These are phyloP conservation scores for Phytophthora lateralis DNA, from an alignment of 352 stramenopile genomes.

Conservation along the genomic window DNA sequence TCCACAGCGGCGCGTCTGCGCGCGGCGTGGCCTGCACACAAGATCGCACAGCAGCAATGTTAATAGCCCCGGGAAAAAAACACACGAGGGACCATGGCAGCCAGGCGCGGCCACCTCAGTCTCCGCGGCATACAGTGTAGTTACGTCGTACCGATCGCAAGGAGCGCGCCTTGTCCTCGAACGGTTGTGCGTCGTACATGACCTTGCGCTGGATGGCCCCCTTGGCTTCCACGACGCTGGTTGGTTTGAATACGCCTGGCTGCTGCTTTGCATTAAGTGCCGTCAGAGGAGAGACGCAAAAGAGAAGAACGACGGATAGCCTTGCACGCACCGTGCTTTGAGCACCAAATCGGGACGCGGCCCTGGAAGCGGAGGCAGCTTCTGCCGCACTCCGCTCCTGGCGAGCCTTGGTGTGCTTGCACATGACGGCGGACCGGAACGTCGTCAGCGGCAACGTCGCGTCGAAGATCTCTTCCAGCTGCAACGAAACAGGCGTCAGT, in stretches of 20 bases:
- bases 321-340: slow-evolving; percentile 17
- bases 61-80: not conserved
- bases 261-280: slow-evolving; percentile 17
- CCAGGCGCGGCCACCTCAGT: not conserved
- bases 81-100: slow-evolving; percentile 1
- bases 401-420: slow-evolving; percentile 68
- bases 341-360: slow-evolving; percentile 2
- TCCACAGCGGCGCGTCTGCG: slow-evolving; percentile 48
- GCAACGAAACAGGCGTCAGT: slow-evolving; percentile 31
- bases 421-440: slow-evolving; percentile 67
- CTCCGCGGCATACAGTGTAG: not conserved
- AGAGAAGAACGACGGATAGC: slow-evolving; percentile 9
- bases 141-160: slow-evolving; percentile 44
- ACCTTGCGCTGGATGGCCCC: slow-evolving; percentile 56
- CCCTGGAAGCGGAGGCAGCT: slow-evolving; percentile 10
- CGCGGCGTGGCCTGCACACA: slow-evolving; percentile 24
- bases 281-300: not conserved
- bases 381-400: slow-evolving; percentile 16
- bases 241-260: slow-evolving; percentile 52
- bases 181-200: slow-evolving; percentile 60
- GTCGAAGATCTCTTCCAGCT: slow-evolving; percentile 73
- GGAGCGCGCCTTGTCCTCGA: slow-evolving; percentile 39
- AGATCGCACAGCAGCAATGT: slow-evolving; percentile 15
- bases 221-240: slow-evolving; percentile 57
- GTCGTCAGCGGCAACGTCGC: slow-evolving; percentile 52